Conservation (phyloP, 164 flowering plant species). For the Saururus chinensis region DNA sequence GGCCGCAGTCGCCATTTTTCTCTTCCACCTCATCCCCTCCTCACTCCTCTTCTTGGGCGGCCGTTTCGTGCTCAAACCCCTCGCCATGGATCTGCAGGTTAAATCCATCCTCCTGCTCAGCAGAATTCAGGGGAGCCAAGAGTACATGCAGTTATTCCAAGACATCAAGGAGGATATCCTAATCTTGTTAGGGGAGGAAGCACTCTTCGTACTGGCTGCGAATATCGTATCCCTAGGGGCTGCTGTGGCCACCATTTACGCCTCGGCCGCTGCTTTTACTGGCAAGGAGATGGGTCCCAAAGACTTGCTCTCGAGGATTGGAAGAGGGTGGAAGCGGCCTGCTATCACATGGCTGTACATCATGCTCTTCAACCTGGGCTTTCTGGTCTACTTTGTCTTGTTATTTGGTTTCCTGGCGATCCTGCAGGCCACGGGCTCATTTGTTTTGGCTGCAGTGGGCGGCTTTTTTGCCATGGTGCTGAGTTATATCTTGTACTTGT, state of each 20-base stretch:
- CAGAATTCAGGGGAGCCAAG: conserved; percentile 4
- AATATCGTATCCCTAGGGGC: conserved; percentile 1
- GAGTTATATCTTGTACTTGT: neutral
- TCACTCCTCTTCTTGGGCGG: conserved; percentile 6
- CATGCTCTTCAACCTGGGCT: conserved; percentile 1
- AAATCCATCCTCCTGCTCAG: neutral
- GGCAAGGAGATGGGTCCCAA: conserved; percentile 8
- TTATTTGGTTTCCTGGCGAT: neutral
- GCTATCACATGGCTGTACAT: conserved; percentile 14
- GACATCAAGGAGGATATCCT: neutral
- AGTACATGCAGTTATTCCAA: conserved; percentile 1
- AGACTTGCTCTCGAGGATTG: conserved; percentile 5
- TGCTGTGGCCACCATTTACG: conserved; percentile 4
- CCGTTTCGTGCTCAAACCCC: conserved; percentile 7
- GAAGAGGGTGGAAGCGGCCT: conserved; percentile 11
- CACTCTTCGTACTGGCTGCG: neutral
- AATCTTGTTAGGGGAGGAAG: conserved; percentile 1
- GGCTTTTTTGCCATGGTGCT: neutral
- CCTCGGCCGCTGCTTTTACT: conserved; percentile 11
- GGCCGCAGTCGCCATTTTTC: conserved; percentile 15
- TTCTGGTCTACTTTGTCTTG: neutral
- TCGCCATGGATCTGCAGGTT: neutral
- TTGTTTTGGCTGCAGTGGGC: neutral
- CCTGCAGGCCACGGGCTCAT: neutral
- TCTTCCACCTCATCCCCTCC: conserved; percentile 6